These are phyloP conservation scores for Trichophyton mentagrophytes DNA, from an alignment of 2,329 filamentous ascomycete species.

Conservation along the genomic window DNA sequence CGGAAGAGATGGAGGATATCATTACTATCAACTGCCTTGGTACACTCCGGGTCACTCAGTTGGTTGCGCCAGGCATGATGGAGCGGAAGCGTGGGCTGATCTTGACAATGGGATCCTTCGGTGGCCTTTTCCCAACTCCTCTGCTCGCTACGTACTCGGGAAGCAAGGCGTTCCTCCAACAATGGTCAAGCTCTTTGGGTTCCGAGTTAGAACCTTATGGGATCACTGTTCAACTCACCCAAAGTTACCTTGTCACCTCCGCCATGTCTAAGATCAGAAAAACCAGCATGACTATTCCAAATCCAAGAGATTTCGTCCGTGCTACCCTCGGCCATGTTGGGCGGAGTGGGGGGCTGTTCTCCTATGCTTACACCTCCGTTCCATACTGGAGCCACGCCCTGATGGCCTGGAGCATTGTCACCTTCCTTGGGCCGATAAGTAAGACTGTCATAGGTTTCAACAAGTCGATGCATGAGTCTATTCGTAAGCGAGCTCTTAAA, in stretches of 20 bases:
- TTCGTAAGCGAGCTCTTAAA: slow-evolving; percentile 66
- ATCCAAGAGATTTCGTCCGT: slow-evolving; percentile 67
- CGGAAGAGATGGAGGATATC: slow-evolving; percentile 74
- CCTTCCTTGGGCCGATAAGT: slow-evolving; percentile 47
- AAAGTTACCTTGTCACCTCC: slow-evolving; percentile 86
- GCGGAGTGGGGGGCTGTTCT: slow-evolving; percentile 60
- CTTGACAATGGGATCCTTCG: slow-evolving; percentile 94
- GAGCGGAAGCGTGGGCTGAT: slow-evolving; percentile 76
- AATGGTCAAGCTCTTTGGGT: slow-evolving; percentile 81
- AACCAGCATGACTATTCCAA: slow-evolving; percentile 64
- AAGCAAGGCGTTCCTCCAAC: slow-evolving; percentile 94
- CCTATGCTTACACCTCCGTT: slow-evolving; percentile 69
- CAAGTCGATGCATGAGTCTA: slow-evolving; percentile 63
- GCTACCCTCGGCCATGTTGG: slow-evolving; percentile 70
- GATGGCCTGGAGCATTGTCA: slow-evolving; percentile 68
- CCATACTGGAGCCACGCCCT: slow-evolving; percentile 87
- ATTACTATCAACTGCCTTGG: slow-evolving; percentile 90
- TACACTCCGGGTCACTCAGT: slow-evolving; percentile 75
- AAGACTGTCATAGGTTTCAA: slow-evolving; percentile 48
- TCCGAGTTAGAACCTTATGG: slow-evolving; percentile 69
- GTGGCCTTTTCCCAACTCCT: slow-evolving; percentile 80
- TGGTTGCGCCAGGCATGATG: slow-evolving; percentile 73
- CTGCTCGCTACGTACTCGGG: slow-evolving; percentile 92
- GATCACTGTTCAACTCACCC: slow-evolving; percentile 78
- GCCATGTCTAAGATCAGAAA: slow-evolving; percentile 95